Evolutionary conservation across 2,329 filamentous ascomycete genomes (phyloP), one percentile per base, ranked within the genome.

Genomic region (Penicillium verrucosum): DNA sequence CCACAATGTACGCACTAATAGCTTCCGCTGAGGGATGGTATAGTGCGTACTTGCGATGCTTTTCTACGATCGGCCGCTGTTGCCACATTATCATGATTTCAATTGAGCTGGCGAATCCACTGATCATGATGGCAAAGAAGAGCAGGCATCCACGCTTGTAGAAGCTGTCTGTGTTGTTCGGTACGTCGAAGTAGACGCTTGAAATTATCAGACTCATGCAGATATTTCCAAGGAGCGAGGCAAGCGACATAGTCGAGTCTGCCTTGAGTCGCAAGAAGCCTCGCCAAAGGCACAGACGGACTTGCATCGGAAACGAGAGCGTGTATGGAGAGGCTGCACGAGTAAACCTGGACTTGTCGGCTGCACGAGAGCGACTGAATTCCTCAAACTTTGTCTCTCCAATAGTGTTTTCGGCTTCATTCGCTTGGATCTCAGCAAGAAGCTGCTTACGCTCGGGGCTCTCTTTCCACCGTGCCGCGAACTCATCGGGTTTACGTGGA

Each of bases 11-110:
- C 7, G 89, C 94, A 0, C 89, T 85, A 58, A 90, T 82, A 14
- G 91, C 90, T 79, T 97, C 91, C n/a, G 91, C 89, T 2, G 89
- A 92, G 0, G 92, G 91, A 68, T 96, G 92, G 68, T 96, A 96
- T 5, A 96, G 80, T 10, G 91, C 91, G 70, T 96, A 96, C 57
- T 88, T 85, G 58, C 81, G 78, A 66, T 97, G 92, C 70, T 96
- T 96, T 71, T 96, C 91, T 59, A 97, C 90, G 64, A 96, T 96
- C 1, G 90, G 89, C 25, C 92, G 87, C 82, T 96, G 92, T 10
- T 89, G 84, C 73, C 93, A 97, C 4, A 96, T 82, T 0, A 89
- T 91, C 38, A 94, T 74, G 70, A 96, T 93, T 73, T 94, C 90
- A 41, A 92, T 80, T 49, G 87, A 85, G 66, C 85, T 88, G 54